Conservation (phyloP, 2,329 filamentous ascomycete genomes). For the Ilyonectria robusta region DNA sequence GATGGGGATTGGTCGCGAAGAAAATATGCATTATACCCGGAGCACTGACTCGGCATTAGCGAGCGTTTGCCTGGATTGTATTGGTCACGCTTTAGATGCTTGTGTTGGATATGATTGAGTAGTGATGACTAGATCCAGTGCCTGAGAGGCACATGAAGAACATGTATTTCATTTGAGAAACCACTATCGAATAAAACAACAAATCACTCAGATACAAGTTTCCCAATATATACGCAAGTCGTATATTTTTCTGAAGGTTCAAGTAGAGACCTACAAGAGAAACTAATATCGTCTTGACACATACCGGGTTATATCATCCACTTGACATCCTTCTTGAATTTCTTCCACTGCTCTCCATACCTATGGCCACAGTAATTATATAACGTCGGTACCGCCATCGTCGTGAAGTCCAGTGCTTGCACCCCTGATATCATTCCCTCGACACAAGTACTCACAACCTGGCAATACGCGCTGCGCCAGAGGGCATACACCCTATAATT, state of each 20-base stretch:
- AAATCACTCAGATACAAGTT: not conserved
- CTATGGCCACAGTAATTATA: not conserved
- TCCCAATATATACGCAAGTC: not conserved
- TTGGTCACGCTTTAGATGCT: slow-evolving; percentile 34
- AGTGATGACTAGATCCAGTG: slow-evolving; percentile 26
- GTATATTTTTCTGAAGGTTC: not conserved
- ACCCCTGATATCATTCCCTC: no score
- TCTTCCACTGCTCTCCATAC: not conserved
- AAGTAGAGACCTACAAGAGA: not conserved
- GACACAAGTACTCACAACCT: no score
- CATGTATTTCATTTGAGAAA: not conserved
- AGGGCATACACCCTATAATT: slow-evolving; percentile 58
- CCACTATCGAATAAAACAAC: not conserved
- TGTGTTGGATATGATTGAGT: slow-evolving; percentile 29
- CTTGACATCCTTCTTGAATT: slow-evolving; percentile 56
- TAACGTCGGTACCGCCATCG: not conserved
- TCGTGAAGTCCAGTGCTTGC: no score
- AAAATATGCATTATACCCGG: slow-evolving; percentile 48
- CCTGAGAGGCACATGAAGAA: slow-evolving; percentile 6
- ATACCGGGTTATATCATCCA: slow-evolving; percentile 55
- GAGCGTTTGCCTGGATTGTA: slow-evolving; percentile 48
- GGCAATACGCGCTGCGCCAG: slow-evolving; percentile 49
- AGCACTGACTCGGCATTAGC: slow-evolving; percentile 45
- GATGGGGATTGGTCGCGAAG: slow-evolving; percentile 19
- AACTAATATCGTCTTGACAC: slow-evolving; percentile 46